phyloP scores from a whole-genome alignment of 2,329 filamentous ascomycete genomes.

The Fusarium austroafricanum region DNA sequence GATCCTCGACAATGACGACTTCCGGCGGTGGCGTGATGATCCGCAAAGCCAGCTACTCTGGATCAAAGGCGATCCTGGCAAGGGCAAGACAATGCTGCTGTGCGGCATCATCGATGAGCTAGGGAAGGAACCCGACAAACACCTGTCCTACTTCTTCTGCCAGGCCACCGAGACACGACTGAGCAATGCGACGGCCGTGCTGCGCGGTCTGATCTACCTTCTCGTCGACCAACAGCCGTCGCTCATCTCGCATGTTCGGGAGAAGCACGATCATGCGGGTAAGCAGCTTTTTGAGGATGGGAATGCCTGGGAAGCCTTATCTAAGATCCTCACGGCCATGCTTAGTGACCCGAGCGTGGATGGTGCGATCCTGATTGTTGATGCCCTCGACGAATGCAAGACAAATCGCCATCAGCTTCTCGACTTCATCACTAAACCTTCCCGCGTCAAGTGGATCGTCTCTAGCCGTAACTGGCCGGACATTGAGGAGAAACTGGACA shows the following conservation, averaged over 20 bases:
- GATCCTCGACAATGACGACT: no score
- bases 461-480: conserved; percentile 56
- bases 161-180: conserved; percentile 53
- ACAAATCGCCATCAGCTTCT: conserved; percentile 49
- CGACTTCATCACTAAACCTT: conserved; percentile 25
- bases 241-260: conserved; percentile 3
- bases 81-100: no score
- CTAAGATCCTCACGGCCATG: conserved; percentile 54
- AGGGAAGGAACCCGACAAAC: neutral
- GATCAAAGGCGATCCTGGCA: no score
- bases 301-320: conserved; percentile 53
- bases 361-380: conserved; percentile 53
- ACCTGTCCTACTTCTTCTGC: conserved; percentile 55
- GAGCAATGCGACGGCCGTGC: conserved; percentile 55
- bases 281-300: conserved; percentile 53
- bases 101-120: conserved; percentile 40
- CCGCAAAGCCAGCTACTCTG: no score
- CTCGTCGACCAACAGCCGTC: conserved; percentile 43
- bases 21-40: no score
- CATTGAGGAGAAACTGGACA: conserved; percentile 46
- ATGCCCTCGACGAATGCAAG: conserved; percentile 60
- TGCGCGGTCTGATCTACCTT: conserved; percentile 58
- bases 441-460: conserved; percentile 55
- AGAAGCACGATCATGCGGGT: conserved; percentile 49
- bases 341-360: conserved; percentile 43